Percentiles rank a stretch among this genome's conserved stretches.
These are phyloP conservation scores for Clarkia xantiana DNA, from an alignment of 345 rosid species.

Conservation along the genomic window DNA sequence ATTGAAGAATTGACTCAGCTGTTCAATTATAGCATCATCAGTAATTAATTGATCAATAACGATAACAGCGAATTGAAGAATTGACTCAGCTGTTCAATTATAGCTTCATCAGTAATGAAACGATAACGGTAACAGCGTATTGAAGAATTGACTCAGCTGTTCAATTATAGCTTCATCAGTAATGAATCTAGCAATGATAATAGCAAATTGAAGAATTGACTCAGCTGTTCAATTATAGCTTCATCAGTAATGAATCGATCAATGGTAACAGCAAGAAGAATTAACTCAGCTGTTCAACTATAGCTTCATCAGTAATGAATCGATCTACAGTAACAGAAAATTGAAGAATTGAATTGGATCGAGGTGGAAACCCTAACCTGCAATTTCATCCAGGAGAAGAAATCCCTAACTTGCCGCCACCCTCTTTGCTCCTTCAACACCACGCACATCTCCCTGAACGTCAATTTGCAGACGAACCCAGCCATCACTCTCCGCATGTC, in stretches of 20 bases:
- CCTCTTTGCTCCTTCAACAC: conserved; percentile 76
- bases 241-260: background rate
- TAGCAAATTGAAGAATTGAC: conserved; percentile 2
- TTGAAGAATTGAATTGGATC: background rate
- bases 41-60: background rate
- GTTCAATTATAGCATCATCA: conserved; percentile 22
- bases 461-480: conserved; percentile 66
- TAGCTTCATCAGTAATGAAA: background rate
- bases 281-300: no score
- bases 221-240: conserved; percentile 44
- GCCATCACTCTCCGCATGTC: conserved; percentile 62
- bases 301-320: background rate
- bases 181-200: background rate
- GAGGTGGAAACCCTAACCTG: conserved; percentile 29
- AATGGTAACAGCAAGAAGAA: background rate
- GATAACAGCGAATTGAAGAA: background rate
- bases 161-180: conserved; percentile 14
- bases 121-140: background rate
- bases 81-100: conserved; percentile 47
- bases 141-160: conserved; percentile 34
- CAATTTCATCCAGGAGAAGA: conserved; percentile 89
- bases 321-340: background rate
- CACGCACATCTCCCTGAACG: conserved; percentile 80
- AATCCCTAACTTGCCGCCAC: conserved; percentile 72
- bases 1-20: conserved; percentile 24